These are phyloP conservation scores for Colletotrichum tofieldiae DNA, from an alignment of 2,329 filamentous ascomycete genomes.

Conservation along the genomic window DNA sequence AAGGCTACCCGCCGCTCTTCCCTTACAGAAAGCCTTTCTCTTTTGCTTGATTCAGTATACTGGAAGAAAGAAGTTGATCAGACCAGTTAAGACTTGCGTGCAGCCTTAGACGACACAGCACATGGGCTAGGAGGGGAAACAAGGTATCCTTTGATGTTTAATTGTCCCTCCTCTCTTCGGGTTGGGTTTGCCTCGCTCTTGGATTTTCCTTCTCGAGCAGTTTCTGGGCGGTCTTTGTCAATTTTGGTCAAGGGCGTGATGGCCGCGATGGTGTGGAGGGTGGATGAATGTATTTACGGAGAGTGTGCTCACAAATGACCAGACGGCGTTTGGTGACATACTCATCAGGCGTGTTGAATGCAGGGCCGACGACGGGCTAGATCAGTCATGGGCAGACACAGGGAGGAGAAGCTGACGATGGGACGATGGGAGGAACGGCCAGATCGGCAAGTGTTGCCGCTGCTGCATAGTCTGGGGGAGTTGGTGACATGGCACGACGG, in stretches of 20 bases:
- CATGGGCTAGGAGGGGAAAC: constrained; percentile 7
- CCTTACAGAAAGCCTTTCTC: constrained; percentile 4
- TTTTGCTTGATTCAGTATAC: constrained; percentile 37
- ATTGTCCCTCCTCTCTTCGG: constrained; percentile 15
- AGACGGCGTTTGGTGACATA: background rate
- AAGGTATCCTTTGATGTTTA: constrained; percentile 20
- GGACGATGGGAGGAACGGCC: constrained; percentile 23
- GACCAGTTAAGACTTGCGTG: constrained; percentile 28
- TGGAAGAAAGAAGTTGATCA: constrained; percentile 24
- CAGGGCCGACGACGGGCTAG: background rate
- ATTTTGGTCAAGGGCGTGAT: constrained; percentile 1
- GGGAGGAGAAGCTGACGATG: constrained; percentile 1
- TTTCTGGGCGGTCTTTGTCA: constrained; percentile 18
- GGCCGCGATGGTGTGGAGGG: no score
- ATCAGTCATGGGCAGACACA: background rate
- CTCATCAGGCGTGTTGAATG: constrained; percentile 2
- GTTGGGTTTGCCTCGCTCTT: constrained; percentile 26
- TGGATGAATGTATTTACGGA: constrained; percentile 1
- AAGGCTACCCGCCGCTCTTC: constrained; percentile 3
- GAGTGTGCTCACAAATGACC: background rate
- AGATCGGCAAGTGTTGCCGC: constrained; percentile 13
- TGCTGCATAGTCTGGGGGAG: constrained; percentile 30
- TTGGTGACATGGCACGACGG: constrained; percentile 34
- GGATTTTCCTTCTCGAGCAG: constrained; percentile 24
- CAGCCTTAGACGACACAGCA: constrained; percentile 9